Evolutionary conservation across 2,329 filamentous ascomycete genomes (phyloP), one percentile per base, ranked within the genome.

Genomic region (Corinectria fuckeliana): DNA sequence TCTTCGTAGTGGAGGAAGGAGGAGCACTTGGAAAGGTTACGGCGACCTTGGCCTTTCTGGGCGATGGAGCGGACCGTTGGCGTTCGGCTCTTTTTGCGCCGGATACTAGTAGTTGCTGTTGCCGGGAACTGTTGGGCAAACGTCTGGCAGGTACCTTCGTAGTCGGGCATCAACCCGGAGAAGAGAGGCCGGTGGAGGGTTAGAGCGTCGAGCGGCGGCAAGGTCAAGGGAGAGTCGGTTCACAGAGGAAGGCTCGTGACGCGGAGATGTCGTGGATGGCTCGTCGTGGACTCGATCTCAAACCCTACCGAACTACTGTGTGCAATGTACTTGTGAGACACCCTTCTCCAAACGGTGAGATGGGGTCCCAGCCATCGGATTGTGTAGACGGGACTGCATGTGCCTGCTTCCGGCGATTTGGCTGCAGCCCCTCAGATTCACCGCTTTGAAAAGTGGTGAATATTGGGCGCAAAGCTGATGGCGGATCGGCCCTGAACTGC

Each of bases 151-250:
- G 16, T 23, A 25, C 18, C n/a, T 38, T 45, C n/a, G 11, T 28
- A 44, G 56, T 58, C 50, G 49, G 56, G 56, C 42, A 58, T 6
- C 49, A 58, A 53, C 34, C 26, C 20, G 11, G 30, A 14, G 38
- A 28, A 20, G 4, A 7, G 30, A 21, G n/a, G n/a, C 18, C 11
- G 32, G n/a, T 36, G n/a, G 16, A 10, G 25, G n/a, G 20, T 13
- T 3, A 28, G 13, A 25, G 25, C 21, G n/a, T 4, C 18, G 20
- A 11, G 14, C 5, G 32, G 55, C 48, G 55, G 48, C 48, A 48
- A 48, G 28, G 41, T n/a, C 9, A 34, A 16, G 41, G 51, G 32
- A 34, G 42, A 42, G 51, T n/a, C 18, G 50, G 41, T 30, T 47
- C 42, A 21, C 30, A 36, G 16, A n/a, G 30, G 41, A 48, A 47